These are phyloP conservation scores for Albatrellus sp. DNA, from an alignment of 1,284 basidiomycete species.

Conservation along the genomic window DNA sequence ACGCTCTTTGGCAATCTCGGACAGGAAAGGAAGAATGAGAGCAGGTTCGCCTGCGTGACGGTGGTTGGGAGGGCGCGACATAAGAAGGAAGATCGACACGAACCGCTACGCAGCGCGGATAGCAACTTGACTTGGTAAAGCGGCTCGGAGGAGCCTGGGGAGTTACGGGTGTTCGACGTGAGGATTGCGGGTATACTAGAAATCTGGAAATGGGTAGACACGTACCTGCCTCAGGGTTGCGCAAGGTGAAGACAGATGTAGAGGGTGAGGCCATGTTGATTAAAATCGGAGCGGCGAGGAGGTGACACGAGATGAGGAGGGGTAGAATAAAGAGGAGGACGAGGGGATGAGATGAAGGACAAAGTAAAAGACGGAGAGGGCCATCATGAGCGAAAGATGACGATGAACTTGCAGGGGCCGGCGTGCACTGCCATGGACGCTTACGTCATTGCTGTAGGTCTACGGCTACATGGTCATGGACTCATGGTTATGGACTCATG, in stretches of 20 bases:
- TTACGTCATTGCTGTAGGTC: too few species aligned
- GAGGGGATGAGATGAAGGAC: background rate
- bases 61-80: background rate
- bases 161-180: background rate
- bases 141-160: constrained; percentile 29
- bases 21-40: constrained; percentile 74
- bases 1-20: constrained; percentile 58
- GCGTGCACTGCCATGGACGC: too few species aligned
- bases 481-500: too few species aligned
- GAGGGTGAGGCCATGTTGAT: background rate
- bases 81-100: constrained; percentile 6
- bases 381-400: background rate
- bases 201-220: background rate
- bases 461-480: too few species aligned
- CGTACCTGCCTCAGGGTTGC: background rate
- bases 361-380: background rate
- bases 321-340: too few species aligned
- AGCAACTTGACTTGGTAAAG: constrained; percentile 72
- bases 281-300: background rate
- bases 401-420: too few species aligned
- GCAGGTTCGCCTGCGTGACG: constrained; percentile 52
- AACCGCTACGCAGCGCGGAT: constrained; percentile 61
- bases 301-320: background rate
- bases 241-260: background rate
- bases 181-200: background rate